A percentile compares a stretch with the other conserved stretches of the same genome.
Evolutionary conservation across 1,139 yeast genomes (phyloP).

Genomic region (Sugiyamaella japonica): DNA sequence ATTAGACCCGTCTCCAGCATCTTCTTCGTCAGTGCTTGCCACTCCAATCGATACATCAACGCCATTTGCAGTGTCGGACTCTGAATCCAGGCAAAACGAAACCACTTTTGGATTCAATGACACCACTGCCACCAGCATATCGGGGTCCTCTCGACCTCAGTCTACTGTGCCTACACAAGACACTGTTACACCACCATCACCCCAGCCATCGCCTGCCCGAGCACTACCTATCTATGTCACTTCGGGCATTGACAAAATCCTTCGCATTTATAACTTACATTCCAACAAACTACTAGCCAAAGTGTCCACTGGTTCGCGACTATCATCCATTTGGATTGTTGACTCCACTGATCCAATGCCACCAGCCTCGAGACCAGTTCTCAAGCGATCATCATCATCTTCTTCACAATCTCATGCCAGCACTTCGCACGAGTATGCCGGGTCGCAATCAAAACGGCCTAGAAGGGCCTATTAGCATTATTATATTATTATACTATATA

Average conservation of each 20-base stretch:
- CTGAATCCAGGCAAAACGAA: constrained; percentile 2
- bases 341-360: constrained; percentile 5
- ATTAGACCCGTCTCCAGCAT: constrained; percentile 8
- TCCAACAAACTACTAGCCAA: constrained; percentile 8
- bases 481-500: background rate
- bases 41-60: constrained; percentile 10
- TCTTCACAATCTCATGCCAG: background rate
- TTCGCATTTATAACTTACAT: constrained; percentile 5
- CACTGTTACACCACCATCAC: no score
- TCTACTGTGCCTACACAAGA: background rate
- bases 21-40: background rate
- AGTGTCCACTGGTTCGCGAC: background rate
- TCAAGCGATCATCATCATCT: background rate
- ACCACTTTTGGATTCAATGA: background rate
- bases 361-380: background rate
- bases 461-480: background rate
- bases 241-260: constrained; percentile 8
- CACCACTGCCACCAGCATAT: background rate
- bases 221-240: constrained; percentile 10
- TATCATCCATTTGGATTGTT: constrained; percentile 9
- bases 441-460: constrained; percentile 4
- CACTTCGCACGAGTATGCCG: background rate
- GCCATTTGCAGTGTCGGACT: background rate
- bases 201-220: no score
- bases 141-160: background rate